phyloP scores from a whole-genome alignment of 768 basidiomycete species.

The Podaxis pistillaris region DNA sequence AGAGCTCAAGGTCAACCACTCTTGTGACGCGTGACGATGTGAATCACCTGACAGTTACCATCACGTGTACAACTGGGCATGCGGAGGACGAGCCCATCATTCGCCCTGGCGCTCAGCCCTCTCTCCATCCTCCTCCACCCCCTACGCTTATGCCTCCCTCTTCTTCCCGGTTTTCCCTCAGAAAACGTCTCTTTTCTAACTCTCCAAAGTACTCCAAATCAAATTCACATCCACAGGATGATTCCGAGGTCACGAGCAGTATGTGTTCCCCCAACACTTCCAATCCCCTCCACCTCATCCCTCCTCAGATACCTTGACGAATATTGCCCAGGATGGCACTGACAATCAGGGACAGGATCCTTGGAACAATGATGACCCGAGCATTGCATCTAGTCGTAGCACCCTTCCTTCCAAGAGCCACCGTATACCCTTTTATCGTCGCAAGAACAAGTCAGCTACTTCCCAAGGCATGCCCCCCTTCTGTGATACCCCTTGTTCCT shows the following conservation, averaged over 20 bases:
- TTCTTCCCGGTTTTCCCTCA: constrained; percentile 13
- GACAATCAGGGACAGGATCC: constrained; percentile 40
- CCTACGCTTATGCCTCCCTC: constrained; percentile 12
- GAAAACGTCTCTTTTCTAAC: constrained; percentile 10
- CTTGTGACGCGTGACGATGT: constrained; percentile 19
- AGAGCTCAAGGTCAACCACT: background rate
- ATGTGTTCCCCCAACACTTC: constrained; percentile 4
- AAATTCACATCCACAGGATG: background rate
- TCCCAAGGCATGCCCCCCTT: constrained; percentile 31
- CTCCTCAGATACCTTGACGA: constrained; percentile 16
- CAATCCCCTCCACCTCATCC: constrained; percentile 14
- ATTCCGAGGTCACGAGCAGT: constrained; percentile 1
- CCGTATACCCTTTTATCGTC: constrained; percentile 44
- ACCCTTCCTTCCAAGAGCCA: constrained; percentile 35
- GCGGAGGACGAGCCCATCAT: constrained; percentile 7
- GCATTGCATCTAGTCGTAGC: constrained; percentile 7
- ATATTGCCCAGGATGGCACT: constrained; percentile 24
- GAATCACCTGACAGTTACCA: constrained; percentile 14
- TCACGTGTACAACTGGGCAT: constrained; percentile 5
- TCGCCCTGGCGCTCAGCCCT: constrained; percentile 7
- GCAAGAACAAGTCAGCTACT: constrained; percentile 37
- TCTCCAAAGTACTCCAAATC: constrained; percentile 10
- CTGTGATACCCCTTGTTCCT: constrained; percentile 22
- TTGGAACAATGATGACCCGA: constrained; percentile 26
- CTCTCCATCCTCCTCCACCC: background rate